Evolutionary conservation across 129 eudicot species (phyloP), one percentile per base, ranked within the genome.

Genomic region (Lactuca saligna): DNA sequence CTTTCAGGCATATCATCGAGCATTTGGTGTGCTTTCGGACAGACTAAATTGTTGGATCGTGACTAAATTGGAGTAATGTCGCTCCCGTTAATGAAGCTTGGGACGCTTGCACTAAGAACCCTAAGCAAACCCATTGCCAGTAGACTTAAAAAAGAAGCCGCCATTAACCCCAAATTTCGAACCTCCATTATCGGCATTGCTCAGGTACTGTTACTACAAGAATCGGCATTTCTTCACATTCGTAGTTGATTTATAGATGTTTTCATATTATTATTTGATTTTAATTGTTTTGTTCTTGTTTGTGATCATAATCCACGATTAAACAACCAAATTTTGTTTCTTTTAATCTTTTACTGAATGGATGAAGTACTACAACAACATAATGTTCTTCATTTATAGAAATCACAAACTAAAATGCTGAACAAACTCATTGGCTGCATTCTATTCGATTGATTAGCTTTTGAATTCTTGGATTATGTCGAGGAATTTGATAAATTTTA

Each of bases 61-160:
- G 70, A 65, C 57, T 59, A 32, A 74, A 64, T 72, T 72, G 58
- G 58, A 71, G 76, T 10, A 44, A 84, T 88, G 88, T 80, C 85
- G 63, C 84, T 89, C 54, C 98, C 98, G 41, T 65, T 86, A 1
- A 63, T 89, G 68, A 93, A 93, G 83, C 90, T 93, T 16, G 92
- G 95, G 57, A 89, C 95, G 20, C 92, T 93, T 42, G 90, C 82
- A 39, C 35, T 89, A 41, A 86, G 80, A 73, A 88, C 96, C 61
- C 72, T 89, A n/a, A 89, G 96, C 80, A 93, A 89, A 70, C 96
- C 98, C 78, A 81, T 89, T 13, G 96, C 98, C 7, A 70, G 39
- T 69, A 82, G 95, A 73, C 88, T 93, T 48, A 93, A 87, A 77
- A 54, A 65, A 59, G 61, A 83, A 54, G 96, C 96, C 58, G 95